These are phyloP conservation scores for Stachybotrys chlorohalonatus DNA, from an alignment of 2,329 filamentous ascomycete species.

Conservation along the genomic window DNA sequence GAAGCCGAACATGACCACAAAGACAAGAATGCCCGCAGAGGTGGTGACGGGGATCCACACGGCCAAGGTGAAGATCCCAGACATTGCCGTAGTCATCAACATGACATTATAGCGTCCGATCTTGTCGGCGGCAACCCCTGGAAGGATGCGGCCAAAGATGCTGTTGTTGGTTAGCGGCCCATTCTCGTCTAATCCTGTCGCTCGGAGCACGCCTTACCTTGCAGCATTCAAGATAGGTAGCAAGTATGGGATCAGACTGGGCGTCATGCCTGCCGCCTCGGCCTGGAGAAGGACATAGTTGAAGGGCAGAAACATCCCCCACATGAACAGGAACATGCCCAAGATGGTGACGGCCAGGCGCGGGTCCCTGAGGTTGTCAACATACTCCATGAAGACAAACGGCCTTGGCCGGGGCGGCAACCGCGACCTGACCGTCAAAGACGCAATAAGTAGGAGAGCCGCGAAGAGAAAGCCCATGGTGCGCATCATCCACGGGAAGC, in stretches of 20 bases:
- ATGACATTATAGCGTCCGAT: constrained; percentile 37
- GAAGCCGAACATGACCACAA: constrained; percentile 61
- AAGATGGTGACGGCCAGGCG: constrained; percentile 31
- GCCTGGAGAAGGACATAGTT: constrained; percentile 44
- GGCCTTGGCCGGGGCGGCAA: constrained; percentile 35
- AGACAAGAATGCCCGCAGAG: constrained; percentile 52
- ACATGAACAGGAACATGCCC: constrained; percentile 46
- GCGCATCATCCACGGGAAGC: constrained; percentile 40
- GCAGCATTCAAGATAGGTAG: constrained; percentile 49
- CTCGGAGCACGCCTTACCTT: constrained; percentile 21
- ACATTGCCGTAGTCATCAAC: constrained; percentile 42
- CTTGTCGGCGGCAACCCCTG: constrained; percentile 37
- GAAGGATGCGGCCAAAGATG: constrained; percentile 42
- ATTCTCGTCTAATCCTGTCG: background rate
- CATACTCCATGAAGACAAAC: constrained; percentile 37
- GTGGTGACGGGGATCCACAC: constrained; percentile 40
- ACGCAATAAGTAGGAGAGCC: constrained; percentile 20
- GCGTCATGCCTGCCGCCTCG: constrained; percentile 29
- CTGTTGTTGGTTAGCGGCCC: constrained; percentile 13
- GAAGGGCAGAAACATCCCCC: constrained; percentile 45
- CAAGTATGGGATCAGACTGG: constrained; percentile 33
- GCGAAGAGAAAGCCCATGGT: constrained; percentile 37
- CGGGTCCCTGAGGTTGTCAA: constrained; percentile 34
- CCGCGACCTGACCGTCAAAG: constrained; percentile 23
- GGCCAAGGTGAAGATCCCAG: constrained; percentile 32